These are phyloP conservation scores for Dysphania ambrosioides DNA, from an alignment of 148 eudicot genomes.

Conservation along the genomic window DNA sequence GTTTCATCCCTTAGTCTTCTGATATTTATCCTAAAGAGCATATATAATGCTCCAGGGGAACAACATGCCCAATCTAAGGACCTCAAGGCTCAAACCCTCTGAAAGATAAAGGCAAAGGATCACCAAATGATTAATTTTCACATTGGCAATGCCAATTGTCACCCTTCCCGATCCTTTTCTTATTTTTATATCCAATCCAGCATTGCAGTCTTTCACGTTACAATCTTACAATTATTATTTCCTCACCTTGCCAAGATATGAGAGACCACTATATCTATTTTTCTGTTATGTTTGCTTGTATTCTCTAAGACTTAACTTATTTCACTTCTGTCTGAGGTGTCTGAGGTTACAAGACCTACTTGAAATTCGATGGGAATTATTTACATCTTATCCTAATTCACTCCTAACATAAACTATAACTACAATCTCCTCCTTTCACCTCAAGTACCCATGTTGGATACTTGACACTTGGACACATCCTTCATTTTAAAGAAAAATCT, in stretches of 20 bases:
- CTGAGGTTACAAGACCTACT: too few species aligned
- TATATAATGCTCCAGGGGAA: not conserved
- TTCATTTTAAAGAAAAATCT: too few species aligned
- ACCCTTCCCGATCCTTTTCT: not conserved
- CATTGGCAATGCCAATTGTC: not conserved
- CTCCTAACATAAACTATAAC: too few species aligned
- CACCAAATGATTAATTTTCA: slow-evolving; percentile 2
- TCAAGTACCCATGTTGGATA: too few species aligned
- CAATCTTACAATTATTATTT: not conserved
- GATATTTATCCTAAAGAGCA: not conserved
- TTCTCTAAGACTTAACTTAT: too few species aligned
- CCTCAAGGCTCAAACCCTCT: not conserved
- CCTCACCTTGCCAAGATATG: not conserved
- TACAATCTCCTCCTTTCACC: too few species aligned
- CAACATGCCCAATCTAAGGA: not conserved
- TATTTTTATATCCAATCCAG: not conserved
- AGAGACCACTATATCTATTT: not conserved
- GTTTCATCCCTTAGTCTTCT: not conserved
- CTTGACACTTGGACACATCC: too few species aligned
- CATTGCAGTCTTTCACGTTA: not conserved
- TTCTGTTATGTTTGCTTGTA: not conserved
- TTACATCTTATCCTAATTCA: too few species aligned
- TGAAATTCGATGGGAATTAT: too few species aligned
- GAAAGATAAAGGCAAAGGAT: not conserved
- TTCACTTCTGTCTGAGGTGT: too few species aligned